These are phyloP conservation scores for Scheffersomyces insectosa DNA, from an alignment of 1,139 yeast genomes.

Conservation along the genomic window DNA sequence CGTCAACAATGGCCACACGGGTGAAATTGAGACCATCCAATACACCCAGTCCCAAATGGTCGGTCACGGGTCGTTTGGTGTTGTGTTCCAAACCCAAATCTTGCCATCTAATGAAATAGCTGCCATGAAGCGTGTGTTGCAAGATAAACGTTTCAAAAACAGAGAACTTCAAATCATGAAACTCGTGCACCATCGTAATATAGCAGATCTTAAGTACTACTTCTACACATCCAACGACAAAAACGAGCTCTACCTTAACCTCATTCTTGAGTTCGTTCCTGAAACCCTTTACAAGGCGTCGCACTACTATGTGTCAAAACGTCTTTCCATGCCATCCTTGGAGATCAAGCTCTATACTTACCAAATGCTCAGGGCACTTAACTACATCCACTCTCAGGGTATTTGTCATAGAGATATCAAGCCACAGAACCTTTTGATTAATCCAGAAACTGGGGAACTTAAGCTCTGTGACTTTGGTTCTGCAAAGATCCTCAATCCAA, in stretches of 20 bases:
- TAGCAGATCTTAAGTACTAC: conserved; percentile 85
- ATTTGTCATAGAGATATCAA: conserved; percentile 97
- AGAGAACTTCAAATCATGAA: conserved; percentile 97
- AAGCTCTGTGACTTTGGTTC: conserved; percentile 98
- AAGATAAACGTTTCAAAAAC: conserved; percentile 93
- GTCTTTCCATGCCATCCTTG: conserved; percentile 81
- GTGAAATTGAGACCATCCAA: conserved; percentile 58
- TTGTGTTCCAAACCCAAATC: conserved; percentile 85
- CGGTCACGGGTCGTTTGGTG: conserved; percentile 97
- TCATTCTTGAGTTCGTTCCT: conserved; percentile 89
- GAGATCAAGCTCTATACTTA: conserved; percentile 90
- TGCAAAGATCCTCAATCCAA: conserved; percentile 88
- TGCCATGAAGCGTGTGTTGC: conserved; percentile 92
- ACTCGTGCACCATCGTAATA: conserved; percentile 78
- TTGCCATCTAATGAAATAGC: conserved; percentile 75
- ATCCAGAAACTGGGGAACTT: conserved; percentile 79
- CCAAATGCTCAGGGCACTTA: conserved; percentile 87
- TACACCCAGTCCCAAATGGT: conserved; percentile 83
- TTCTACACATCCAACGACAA: conserved; percentile 81
- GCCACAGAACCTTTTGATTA: conserved; percentile 90
- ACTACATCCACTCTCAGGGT: conserved; percentile 86
- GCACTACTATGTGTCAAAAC: conserved; percentile 75
- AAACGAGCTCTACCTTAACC: conserved; percentile 81
- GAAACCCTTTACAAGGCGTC: conserved; percentile 91
- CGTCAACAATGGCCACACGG: conserved; percentile 75